Percentiles rank a stretch among this genome's conserved stretches.
Evolutionary conservation across 2,329 filamentous ascomycete species (phyloP).

Genomic region (Neonectria ditissima): DNA sequence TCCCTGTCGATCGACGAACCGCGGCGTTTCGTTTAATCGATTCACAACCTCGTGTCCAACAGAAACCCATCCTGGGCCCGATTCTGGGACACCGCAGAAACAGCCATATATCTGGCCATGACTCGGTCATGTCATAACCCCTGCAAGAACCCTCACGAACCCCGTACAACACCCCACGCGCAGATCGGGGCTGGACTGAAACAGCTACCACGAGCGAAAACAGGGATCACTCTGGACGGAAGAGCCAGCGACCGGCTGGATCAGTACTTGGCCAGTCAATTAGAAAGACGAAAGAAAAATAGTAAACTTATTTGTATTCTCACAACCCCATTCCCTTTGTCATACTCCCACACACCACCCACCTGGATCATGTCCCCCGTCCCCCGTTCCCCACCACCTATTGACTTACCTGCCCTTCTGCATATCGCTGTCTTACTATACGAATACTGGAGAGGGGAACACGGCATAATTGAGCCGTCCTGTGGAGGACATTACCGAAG

Average conservation of each 20-base stretch:
- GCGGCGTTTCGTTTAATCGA: constrained; percentile 23
- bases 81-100: constrained; percentile 18
- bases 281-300: constrained; percentile 36
- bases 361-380: constrained; percentile 39
- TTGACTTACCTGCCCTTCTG: constrained; percentile 30
- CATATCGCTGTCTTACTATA: constrained; percentile 37
- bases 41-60: constrained; percentile 7
- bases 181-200: constrained; percentile 19
- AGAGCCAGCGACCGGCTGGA: constrained; percentile 21
- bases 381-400: constrained; percentile 32
- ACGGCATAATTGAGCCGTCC: constrained; percentile 19
- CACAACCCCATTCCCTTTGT: constrained; percentile 41
- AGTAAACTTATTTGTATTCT: constrained; percentile 37
- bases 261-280: constrained; percentile 24
- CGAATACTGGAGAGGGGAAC: constrained; percentile 37
- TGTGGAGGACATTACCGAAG: constrained; percentile 6
- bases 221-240: constrained; percentile 22
- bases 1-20: constrained; percentile 14
- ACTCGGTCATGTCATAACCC: constrained; percentile 38
- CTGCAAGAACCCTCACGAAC: constrained; percentile 37
- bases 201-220: constrained; percentile 28
- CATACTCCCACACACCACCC: constrained; percentile 31
- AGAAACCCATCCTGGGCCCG: constrained; percentile 5
- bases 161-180: constrained; percentile 24
- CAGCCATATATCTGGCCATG: constrained; percentile 33